Evolutionary conservation across 345 rosid genomes (phyloP).

Genomic region (Murraya paniculata): DNA sequence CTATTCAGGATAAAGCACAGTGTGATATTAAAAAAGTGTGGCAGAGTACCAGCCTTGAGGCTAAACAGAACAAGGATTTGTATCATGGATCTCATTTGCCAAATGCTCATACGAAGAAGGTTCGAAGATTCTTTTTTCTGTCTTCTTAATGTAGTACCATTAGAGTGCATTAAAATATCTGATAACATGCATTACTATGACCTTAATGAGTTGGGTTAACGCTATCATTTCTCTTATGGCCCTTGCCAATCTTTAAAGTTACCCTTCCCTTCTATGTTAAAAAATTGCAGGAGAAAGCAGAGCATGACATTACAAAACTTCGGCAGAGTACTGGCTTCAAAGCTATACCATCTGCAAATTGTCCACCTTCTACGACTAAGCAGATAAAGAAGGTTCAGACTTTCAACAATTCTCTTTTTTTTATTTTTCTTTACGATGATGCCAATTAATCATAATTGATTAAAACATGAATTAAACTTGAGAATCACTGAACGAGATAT

Average conservation of each 20-base stretch:
- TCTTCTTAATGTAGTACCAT: neutral
- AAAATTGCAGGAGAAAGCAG: slow-evolving; percentile 30
- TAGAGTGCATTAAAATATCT: neutral
- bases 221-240: neutral
- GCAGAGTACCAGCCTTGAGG: slow-evolving; percentile 25
- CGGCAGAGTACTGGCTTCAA: slow-evolving; percentile 26
- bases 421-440: neutral
- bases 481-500: too few relatives aligned
- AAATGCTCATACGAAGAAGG: slow-evolving; percentile 26
- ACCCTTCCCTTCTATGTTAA: neutral
- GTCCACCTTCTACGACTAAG: slow-evolving; percentile 8
- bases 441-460: neutral
- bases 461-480: neutral
- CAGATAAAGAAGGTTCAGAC: slow-evolving; percentile 27
- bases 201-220: too few relatives aligned
- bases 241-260: neutral
- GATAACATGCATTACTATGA: neutral
- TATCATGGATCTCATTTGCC: slow-evolving; percentile 11
- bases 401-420: neutral
- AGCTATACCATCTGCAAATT: slow-evolving; percentile 21
- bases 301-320: slow-evolving; percentile 17
- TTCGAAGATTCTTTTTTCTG: neutral
- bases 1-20: slow-evolving; percentile 29
- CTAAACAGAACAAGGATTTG: slow-evolving; percentile 18
- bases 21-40: slow-evolving; percentile 14